Evolutionary conservation across 83 land plant species (phyloP).

Genomic region (Picea engelmannii): DNA sequence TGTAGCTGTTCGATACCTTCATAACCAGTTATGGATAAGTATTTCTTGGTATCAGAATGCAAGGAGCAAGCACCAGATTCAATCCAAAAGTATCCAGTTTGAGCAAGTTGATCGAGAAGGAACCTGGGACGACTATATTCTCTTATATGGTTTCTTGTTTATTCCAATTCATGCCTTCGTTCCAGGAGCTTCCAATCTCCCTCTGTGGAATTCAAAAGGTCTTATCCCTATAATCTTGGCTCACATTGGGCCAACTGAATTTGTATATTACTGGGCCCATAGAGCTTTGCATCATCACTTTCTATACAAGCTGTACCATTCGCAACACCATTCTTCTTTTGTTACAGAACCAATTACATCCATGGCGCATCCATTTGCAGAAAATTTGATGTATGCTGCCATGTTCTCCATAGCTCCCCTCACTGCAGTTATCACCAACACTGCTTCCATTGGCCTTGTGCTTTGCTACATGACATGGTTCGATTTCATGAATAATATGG

Average conservation of each 20-base stretch:
- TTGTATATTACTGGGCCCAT: slow-evolving; percentile 88
- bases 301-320: slow-evolving; percentile 81
- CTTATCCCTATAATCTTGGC: slow-evolving; percentile 35
- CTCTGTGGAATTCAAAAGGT: slow-evolving; percentile 63
- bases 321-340: slow-evolving; percentile 87
- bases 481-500: no score
- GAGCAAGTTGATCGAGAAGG: no score
- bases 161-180: background rate
- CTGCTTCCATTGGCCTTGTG: no score
- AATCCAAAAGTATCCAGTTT: no score
- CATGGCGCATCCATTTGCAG: no score
- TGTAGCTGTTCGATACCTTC: no score
- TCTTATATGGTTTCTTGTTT: slow-evolving; percentile 31
- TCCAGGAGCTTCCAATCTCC: slow-evolving; percentile 16
- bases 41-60: background rate
- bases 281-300: slow-evolving; percentile 78
- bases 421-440: no score
- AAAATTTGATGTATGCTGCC: no score
- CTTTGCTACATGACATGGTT: no score
- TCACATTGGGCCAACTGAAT: slow-evolving; percentile 78
- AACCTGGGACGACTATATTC: slow-evolving; percentile 52
- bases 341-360: slow-evolving; percentile 76
- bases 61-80: no score
- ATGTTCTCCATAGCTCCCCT: no score
- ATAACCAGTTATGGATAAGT: no score